These are phyloP conservation scores for Biancaea sappan DNA, from an alignment of 306 rosid species.

Conservation along the genomic window DNA sequence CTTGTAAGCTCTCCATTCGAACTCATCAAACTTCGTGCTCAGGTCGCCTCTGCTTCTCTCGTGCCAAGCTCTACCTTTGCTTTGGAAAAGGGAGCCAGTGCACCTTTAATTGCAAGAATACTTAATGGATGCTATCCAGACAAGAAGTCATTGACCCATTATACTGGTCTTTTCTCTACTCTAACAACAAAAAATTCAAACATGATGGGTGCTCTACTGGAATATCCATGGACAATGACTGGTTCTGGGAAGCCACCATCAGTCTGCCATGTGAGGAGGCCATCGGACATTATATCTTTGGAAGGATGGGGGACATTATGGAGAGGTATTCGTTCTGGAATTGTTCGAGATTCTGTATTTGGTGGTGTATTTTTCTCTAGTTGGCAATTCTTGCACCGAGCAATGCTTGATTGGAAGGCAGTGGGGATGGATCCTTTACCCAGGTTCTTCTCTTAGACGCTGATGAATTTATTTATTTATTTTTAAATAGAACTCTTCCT, in stretches of 20 bases:
- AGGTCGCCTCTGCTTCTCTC: conserved; percentile 66
- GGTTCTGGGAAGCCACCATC: conserved; percentile 90
- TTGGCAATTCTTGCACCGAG: conserved; percentile 85
- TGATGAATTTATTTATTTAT: conserved; percentile 15
- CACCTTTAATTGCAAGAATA: conserved; percentile 62
- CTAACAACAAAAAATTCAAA: conserved; percentile 69
- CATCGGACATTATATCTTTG: conserved; percentile 62
- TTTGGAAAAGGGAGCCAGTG: conserved; percentile 49
- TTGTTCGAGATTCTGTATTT: conserved; percentile 83
- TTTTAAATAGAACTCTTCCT: conserved; percentile 14
- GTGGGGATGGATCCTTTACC: conserved; percentile 80
- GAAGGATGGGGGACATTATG: conserved; percentile 88
- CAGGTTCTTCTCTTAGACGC: conserved; percentile 58
- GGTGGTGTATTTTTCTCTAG: conserved; percentile 81
- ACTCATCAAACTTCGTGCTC: conserved; percentile 80
- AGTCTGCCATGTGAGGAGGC: conserved; percentile 60
- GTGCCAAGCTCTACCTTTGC: conserved; percentile 48
- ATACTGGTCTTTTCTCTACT: conserved; percentile 71
- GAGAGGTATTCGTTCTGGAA: conserved; percentile 85
- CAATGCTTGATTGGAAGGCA: conserved; percentile 90
- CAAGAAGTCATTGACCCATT: conserved; percentile 60
- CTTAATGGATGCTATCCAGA: conserved; percentile 70
- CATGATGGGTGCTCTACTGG: conserved; percentile 62
- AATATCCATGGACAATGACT: conserved; percentile 92
- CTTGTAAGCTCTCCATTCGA: conserved; percentile 83